Evolutionary conservation across 192 early-diverging fungal genomes (phyloP).

Genomic region (Coemansia sp.): DNA sequence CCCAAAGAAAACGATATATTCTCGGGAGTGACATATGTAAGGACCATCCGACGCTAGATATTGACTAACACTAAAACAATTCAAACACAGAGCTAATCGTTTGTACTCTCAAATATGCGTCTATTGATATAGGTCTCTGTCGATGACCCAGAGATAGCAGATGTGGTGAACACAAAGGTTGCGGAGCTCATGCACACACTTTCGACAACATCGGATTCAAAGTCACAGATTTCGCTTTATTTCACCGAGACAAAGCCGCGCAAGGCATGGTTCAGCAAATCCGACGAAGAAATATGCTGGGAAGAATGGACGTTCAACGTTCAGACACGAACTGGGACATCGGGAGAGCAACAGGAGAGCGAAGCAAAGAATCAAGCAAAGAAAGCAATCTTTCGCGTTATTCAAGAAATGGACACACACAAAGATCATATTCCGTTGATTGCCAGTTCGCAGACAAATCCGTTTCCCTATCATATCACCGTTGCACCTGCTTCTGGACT

Average conservation of each 20-base stretch:
- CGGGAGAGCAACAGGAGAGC: constrained; percentile 14
- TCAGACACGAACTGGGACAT: constrained; percentile 10
- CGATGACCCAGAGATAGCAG: constrained; percentile 17
- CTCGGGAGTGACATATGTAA: constrained; percentile 19
- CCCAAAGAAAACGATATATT: constrained; percentile 24
- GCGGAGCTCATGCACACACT: constrained; percentile 38
- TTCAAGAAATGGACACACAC: constrained; percentile 30
- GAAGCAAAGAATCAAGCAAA: constrained; percentile 32
- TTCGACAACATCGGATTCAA: constrained; percentile 12
- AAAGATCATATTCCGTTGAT: constrained; percentile 51
- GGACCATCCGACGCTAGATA: not conserved
- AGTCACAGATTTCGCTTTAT: constrained; percentile 33
- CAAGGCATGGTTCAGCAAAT: constrained; percentile 42
- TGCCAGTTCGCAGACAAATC: constrained; percentile 27
- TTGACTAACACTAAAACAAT: not conserved
- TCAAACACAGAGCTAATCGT: not conserved
- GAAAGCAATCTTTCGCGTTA: constrained; percentile 22
- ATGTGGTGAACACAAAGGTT: constrained; percentile 25
- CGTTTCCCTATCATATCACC: constrained; percentile 44
- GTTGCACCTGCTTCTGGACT: constrained; percentile 31
- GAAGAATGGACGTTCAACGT: constrained; percentile 39
- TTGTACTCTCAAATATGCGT: not conserved
- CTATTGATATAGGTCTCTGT: constrained; percentile 26
- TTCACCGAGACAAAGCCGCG: constrained; percentile 44
- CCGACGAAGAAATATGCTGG: constrained; percentile 50